Evolutionary conservation across 2,329 filamentous ascomycete genomes (phyloP).

Genomic region (Aaosphaeria pasadenensis): DNA sequence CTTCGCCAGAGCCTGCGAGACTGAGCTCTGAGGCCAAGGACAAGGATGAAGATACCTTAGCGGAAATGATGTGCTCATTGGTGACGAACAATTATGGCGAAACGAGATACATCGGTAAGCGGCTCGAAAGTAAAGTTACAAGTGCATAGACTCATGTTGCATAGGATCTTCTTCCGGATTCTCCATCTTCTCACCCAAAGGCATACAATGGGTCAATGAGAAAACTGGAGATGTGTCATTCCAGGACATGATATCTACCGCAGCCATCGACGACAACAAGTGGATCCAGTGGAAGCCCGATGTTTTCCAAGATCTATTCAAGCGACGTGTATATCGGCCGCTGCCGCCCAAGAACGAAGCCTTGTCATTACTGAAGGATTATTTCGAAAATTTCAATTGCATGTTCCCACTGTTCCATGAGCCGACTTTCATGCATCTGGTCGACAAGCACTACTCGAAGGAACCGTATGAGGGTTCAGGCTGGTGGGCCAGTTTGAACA

Average conservation of each 20-base stretch:
- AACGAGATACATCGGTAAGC: conserved; percentile 87
- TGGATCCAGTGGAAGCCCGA: conserved; percentile 99
- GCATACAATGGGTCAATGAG: conserved; percentile 97
- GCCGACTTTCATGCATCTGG: conserved; percentile 96
- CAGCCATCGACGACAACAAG: conserved; percentile 84
- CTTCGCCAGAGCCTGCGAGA: conserved; percentile 46
- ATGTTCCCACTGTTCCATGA: conserved; percentile 98
- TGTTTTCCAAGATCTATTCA: conserved; percentile 89
- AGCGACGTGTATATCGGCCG: conserved; percentile 76
- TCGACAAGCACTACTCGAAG: conserved; percentile 87
- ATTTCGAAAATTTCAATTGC: conserved; percentile 98
- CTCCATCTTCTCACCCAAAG: conserved; percentile 97
- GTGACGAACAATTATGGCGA: conserved; percentile 94
- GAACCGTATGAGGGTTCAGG: conserved; percentile 93
- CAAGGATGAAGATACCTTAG: conserved; percentile 76
- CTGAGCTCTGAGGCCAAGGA: conserved; percentile 45
- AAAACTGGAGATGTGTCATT: conserved; percentile 97
- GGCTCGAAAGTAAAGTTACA: background rate
- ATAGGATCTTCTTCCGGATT: conserved; percentile 93
- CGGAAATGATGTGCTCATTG: conserved; percentile 98
- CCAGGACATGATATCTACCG: conserved; percentile 89
- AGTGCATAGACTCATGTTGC: background rate
- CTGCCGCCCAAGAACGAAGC: conserved; percentile 86
- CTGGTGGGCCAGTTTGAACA: conserved; percentile 98
- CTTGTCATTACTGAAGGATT: conserved; percentile 84